These are phyloP conservation scores for Microthlaspi erraticum DNA, from an alignment of 345 rosid genomes.

Conservation along the genomic window DNA sequence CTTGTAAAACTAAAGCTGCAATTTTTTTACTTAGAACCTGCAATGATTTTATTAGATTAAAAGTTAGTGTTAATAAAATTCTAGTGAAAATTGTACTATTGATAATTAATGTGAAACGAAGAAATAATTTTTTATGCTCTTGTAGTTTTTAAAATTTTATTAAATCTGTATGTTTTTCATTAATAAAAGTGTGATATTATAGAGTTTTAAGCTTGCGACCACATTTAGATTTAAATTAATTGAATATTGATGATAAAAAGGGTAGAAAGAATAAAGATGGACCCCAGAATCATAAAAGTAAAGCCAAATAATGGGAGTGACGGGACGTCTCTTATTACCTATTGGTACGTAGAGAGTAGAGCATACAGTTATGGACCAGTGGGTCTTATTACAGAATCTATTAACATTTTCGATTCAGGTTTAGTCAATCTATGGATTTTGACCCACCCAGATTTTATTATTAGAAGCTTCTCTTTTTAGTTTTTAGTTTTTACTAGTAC, in stretches of 20 bases:
- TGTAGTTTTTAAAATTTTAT: no score
- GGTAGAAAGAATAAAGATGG: conserved; percentile 27
- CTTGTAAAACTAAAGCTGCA: conserved; percentile 16
- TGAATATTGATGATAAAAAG: neutral
- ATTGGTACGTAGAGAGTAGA: conserved; percentile 35
- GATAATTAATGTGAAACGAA: no score
- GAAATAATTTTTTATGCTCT: no score
- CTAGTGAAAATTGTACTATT: no score
- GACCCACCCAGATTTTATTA: conserved; percentile 21
- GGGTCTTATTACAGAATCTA: conserved; percentile 40
- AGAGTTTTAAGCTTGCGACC: neutral
- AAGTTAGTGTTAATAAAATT: neutral
- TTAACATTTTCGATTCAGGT: conserved; percentile 33
- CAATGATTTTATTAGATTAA: neutral
- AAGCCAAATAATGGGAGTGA: conserved; percentile 40
- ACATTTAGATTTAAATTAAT: neutral
- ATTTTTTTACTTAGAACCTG: neutral
- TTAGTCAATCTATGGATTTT: conserved; percentile 39
- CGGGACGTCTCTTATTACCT: conserved; percentile 41
- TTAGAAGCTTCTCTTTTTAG: neutral
- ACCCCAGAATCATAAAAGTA: conserved; percentile 37
- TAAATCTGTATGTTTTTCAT: no score
- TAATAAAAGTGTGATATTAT: neutral
- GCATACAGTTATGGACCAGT: conserved; percentile 45
- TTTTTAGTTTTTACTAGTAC: no score